These are phyloP conservation scores for Kodamaea sagamina DNA, from an alignment of 805 yeast genomes.

Conservation along the genomic window DNA sequence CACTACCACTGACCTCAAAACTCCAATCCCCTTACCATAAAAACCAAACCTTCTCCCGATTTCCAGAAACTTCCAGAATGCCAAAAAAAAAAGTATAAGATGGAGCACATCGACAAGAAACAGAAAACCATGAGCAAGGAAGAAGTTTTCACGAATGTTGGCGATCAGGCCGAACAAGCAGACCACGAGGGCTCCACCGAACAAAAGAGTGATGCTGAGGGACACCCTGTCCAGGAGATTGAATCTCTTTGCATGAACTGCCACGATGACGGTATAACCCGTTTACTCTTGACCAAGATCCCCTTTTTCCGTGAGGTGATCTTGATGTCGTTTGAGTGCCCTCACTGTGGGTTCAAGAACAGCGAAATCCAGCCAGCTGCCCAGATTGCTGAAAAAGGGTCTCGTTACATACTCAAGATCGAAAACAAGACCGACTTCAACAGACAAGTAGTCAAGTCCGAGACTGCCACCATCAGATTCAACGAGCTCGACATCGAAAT, in stretches of 20 bases:
- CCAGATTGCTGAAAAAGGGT: constrained; percentile 85
- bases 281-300: constrained; percentile 80
- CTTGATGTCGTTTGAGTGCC: constrained; percentile 92
- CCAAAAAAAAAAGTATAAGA: background rate
- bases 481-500: constrained; percentile 87
- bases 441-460: constrained; percentile 91
- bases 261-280: constrained; percentile 78
- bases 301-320: constrained; percentile 92
- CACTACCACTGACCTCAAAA: background rate
- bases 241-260: constrained; percentile 97
- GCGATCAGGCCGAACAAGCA: constrained; percentile 41
- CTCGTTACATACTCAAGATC: constrained; percentile 66
- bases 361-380: constrained; percentile 97
- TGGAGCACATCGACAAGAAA: constrained; percentile 15
- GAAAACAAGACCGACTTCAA: constrained; percentile 73
- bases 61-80: constrained; percentile 3
- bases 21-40: background rate
- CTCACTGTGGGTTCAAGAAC: constrained; percentile 90
- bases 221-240: constrained; percentile 87
- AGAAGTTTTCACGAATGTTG: constrained; percentile 34
- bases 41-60: background rate
- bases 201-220: constrained; percentile 80
- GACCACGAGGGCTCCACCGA: constrained; percentile 26
- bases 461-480: constrained; percentile 77
- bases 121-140: constrained; percentile 17